Evolutionary conservation across 805 yeast species (phyloP).

Genomic region (Pichia paraexigua): DNA sequence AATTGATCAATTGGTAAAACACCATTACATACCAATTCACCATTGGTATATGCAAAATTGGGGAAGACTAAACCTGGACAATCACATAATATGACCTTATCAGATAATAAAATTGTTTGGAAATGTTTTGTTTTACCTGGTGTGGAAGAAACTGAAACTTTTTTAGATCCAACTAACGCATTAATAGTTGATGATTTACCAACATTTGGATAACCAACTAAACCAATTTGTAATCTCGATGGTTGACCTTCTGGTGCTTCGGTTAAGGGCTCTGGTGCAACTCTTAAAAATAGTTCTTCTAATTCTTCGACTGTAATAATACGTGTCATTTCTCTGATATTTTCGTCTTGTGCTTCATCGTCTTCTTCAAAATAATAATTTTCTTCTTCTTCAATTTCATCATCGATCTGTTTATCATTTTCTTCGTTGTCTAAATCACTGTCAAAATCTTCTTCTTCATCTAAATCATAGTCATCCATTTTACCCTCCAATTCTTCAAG

Average conservation of each 20-base stretch:
- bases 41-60: constrained; percentile 92
- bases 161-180: constrained; percentile 91
- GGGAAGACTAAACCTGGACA: constrained; percentile 99
- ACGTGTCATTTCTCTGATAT: constrained; percentile 43
- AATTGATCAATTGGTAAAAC: constrained; percentile 97
- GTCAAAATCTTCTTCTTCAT: constrained; percentile 19
- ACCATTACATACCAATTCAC: constrained; percentile 96
- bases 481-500: constrained; percentile 15
- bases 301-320: constrained; percentile 79
- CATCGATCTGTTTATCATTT: constrained; percentile 13
- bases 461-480: constrained; percentile 8
- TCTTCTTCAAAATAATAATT: constrained; percentile 14
- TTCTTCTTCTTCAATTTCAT: constrained; percentile 29
- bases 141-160: constrained; percentile 96
- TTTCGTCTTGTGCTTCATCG: constrained; percentile 18
- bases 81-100: constrained; percentile 82
- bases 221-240: constrained; percentile 74
- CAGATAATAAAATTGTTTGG: constrained; percentile 86
- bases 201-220: constrained; percentile 96
- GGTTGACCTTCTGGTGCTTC: constrained; percentile 47
- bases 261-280: constrained; percentile 64
- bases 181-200: constrained; percentile 86
- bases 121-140: constrained; percentile 99
- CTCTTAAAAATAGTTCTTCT: constrained; percentile 66
- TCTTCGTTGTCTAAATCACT: constrained; percentile 16